These are phyloP conservation scores for Inonotus obliquus DNA, from an alignment of 1,284 basidiomycete genomes.

Conservation along the genomic window DNA sequence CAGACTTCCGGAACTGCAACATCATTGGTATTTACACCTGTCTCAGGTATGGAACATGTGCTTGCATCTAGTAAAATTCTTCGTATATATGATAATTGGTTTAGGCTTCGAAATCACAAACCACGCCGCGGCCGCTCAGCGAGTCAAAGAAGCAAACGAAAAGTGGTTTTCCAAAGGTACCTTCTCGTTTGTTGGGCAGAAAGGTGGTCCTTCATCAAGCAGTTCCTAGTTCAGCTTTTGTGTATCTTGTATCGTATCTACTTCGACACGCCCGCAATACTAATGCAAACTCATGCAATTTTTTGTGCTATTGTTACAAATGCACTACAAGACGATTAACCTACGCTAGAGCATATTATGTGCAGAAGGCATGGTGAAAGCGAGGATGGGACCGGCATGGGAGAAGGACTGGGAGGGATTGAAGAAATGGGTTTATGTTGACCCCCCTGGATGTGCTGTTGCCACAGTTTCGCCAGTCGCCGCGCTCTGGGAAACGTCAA, in stretches of 20 bases:
- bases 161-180: slow-evolving; percentile 86
- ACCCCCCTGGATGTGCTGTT: slow-evolving; percentile 50
- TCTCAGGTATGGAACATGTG: slow-evolving; percentile 65
- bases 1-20: slow-evolving; percentile 83
- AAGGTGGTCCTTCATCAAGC: slow-evolving; percentile 31
- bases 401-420: background rate
- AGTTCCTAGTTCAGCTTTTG: background rate
- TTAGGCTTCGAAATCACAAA: slow-evolving; percentile 87
- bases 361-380: slow-evolving; percentile 5
- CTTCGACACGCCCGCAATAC: background rate
- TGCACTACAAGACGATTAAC: slow-evolving; percentile 2
- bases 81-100: slow-evolving; percentile 3
- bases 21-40: slow-evolving; percentile 90
- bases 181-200: slow-evolving; percentile 76
- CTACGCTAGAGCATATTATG: background rate
- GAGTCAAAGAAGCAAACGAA: slow-evolving; percentile 89
- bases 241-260: background rate
- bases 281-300: background rate
- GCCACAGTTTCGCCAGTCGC: slow-evolving; percentile 63
- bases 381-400: background rate
- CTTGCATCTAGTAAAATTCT: background rate
- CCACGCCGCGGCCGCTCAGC: slow-evolving; percentile 68
- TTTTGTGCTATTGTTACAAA: slow-evolving; percentile 5
- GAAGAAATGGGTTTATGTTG: slow-evolving; percentile 10
- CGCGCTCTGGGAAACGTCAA: slow-evolving; percentile 73